These are phyloP conservation scores for Arthrobotrys musiformis DNA, from an alignment of 2,329 filamentous ascomycete genomes.

Conservation along the genomic window DNA sequence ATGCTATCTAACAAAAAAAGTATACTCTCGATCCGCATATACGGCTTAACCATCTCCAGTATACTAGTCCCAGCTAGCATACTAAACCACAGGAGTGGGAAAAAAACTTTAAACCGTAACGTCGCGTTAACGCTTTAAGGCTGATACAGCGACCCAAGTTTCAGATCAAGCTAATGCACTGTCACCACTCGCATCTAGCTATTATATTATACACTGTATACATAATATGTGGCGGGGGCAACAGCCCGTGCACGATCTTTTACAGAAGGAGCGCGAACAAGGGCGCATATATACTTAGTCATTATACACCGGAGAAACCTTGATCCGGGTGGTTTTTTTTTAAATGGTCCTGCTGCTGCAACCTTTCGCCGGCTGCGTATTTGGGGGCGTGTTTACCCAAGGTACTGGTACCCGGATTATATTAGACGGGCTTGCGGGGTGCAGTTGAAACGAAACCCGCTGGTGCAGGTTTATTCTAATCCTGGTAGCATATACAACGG, in stretches of 20 bases:
- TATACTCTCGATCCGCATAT: no score
- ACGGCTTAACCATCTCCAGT: conserved; percentile 8
- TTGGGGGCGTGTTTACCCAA: conserved; percentile 25
- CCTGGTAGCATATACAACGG: conserved; percentile 3
- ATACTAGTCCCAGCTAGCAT: no score
- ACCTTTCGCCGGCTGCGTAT: not conserved
- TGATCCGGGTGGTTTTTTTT: not conserved
- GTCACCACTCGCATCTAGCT: conserved; percentile 9
- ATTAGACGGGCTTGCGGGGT: conserved; percentile 40
- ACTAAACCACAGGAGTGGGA: no score
- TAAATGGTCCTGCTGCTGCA: not conserved
- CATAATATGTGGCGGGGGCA: not conserved
- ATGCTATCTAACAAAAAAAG: not conserved
- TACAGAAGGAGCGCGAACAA: conserved; percentile 9
- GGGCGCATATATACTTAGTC: conserved; percentile 17
- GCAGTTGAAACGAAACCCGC: conserved; percentile 48
- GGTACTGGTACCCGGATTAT: conserved; percentile 40
- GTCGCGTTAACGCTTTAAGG: no score
- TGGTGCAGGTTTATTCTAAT: conserved; percentile 16
- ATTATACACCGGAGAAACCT: conserved; percentile 36
- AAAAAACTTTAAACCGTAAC: not conserved
- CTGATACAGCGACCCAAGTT: conserved; percentile 11
- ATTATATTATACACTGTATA: not conserved
- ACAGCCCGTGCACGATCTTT: conserved; percentile 10
- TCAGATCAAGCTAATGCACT: conserved; percentile 11